Evolutionary conservation across 2,329 filamentous ascomycete genomes (phyloP), one percentile per base, ranked within the genome.

Genomic region (Neonectria coccinea): DNA sequence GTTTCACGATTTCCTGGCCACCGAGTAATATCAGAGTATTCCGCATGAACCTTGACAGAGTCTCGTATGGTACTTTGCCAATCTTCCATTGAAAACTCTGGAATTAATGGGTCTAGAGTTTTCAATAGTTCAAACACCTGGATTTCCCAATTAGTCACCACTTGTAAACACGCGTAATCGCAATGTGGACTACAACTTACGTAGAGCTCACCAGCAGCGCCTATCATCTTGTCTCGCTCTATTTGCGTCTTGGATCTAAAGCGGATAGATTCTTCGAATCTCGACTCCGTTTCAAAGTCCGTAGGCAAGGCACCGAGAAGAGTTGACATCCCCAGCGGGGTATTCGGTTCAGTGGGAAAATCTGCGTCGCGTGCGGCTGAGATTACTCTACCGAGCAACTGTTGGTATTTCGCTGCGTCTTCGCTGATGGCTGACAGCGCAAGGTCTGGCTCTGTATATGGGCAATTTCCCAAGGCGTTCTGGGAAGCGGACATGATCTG

Each of bases 21-120:
- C 14, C 72, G 52, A 0, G 55, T n/a, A 68, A 85, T 75, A 41
- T 78, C 70, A 0, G 69, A 39, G 64, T 84, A 85, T 1, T 78
- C 73, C 4, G 76, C 72, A 59, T 83, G 80, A 0, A 69, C 63
- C 1, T 55, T 74, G 5, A 80, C 79, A 60, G 79, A 76, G 31
- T 71, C 71, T 11, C 83, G 76, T 12, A 85, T 83, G 1, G 69
- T 84, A 66, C 83, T 85, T 58, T 76, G 72, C 84, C 84, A 86
- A 47, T 84, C 84, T 2, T 67, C 56, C 2, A 66, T 57, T 4
- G 63, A 64, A 51, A 84, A 85, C 1, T 61, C 65, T 2, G 76
- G 73, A 5, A 80, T 67, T 3, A 36, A 12, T 0, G 67, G 67
- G 31, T 68, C 42, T 29, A 79, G 60, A 12, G 64, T 56, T 12